A percentile compares a stretch with the other conserved stretches of the same genome.
phyloP scores from a whole-genome alignment of 2,329 filamentous ascomycete species.

The Tolypocladium nubicola region DNA sequence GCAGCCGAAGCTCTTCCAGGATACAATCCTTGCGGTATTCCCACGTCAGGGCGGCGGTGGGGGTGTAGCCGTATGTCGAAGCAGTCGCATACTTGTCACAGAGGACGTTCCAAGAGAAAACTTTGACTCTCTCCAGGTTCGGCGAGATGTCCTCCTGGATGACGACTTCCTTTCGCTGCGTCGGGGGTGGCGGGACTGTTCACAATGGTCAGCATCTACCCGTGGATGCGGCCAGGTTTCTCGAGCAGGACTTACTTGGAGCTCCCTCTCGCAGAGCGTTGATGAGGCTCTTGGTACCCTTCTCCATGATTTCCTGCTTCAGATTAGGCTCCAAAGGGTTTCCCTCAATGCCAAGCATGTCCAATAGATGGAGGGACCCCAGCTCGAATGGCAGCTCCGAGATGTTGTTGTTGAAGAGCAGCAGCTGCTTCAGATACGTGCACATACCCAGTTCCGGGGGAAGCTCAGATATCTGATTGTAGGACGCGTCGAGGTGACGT shows the following conservation, averaged over 20 bases:
- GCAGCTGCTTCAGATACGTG: slow-evolving; percentile 74
- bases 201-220: not conserved
- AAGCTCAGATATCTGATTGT: slow-evolving; percentile 72
- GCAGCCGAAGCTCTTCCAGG: slow-evolving; percentile 66
- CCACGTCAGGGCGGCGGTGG: slow-evolving; percentile 73
- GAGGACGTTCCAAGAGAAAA: slow-evolving; percentile 90
- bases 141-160: slow-evolving; percentile 56
- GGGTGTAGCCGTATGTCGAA: slow-evolving; percentile 81
- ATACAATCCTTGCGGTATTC: slow-evolving; percentile 77
- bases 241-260: slow-evolving; percentile 51
- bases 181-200: slow-evolving; percentile 66
- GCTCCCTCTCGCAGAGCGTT: slow-evolving; percentile 74
- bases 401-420: slow-evolving; percentile 86
- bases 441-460: slow-evolving; percentile 95
- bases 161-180: slow-evolving; percentile 66
- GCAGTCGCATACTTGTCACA: slow-evolving; percentile 88
- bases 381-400: slow-evolving; percentile 74
- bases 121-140: slow-evolving; percentile 61
- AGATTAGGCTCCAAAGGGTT: slow-evolving; percentile 71
- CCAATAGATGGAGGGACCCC: slow-evolving; percentile 78
- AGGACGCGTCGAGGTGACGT: slow-evolving; percentile 75
- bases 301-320: slow-evolving; percentile 75
- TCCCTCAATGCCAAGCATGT: slow-evolving; percentile 84
- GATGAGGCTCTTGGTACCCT: slow-evolving; percentile 78
- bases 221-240: not conserved